Conservation (phyloP, 345 rosid genomes). For the Eucalyptus pumila region DNA sequence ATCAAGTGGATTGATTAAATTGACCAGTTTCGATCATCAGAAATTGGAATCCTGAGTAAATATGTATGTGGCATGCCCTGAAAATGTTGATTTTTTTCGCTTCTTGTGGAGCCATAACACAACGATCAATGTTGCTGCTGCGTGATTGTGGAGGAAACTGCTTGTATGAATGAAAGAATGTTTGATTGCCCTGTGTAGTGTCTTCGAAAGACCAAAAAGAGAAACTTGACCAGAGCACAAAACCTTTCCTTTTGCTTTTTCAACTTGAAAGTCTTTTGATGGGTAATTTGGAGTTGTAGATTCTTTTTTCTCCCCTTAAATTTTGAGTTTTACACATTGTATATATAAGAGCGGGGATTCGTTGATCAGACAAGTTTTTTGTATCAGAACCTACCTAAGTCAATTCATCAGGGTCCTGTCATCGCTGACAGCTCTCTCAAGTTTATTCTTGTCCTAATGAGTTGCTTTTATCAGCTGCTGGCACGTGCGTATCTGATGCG, state of each 20-base stretch:
- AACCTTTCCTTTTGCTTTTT: not conserved
- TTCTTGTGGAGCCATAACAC: not conserved
- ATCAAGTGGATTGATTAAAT: not conserved
- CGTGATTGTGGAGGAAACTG: not conserved
- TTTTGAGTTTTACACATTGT: not conserved
- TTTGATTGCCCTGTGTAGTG: not conserved
- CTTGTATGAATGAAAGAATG: not conserved
- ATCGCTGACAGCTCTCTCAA: not conserved
- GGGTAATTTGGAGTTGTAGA: not conserved
- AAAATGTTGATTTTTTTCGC: not conserved
- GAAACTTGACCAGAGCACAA: not conserved
- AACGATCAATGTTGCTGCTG: not conserved
- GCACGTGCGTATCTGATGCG: constrained; percentile 23
- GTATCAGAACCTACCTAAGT: not conserved
- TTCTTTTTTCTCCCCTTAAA: not conserved
- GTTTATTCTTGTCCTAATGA: not conserved
- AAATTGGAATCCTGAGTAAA: not conserved
- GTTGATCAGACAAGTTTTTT: not conserved
- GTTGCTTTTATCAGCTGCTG: constrained; percentile 30
- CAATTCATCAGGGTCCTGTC: not conserved
- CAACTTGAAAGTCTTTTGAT: not conserved
- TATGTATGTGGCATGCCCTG: not conserved
- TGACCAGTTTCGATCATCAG: not conserved
- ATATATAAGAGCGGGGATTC: not conserved
- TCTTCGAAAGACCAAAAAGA: not conserved